Evolutionary conservation across 1,139 yeast genomes (phyloP).

Genomic region (Sporopachydermia cereana): DNA sequence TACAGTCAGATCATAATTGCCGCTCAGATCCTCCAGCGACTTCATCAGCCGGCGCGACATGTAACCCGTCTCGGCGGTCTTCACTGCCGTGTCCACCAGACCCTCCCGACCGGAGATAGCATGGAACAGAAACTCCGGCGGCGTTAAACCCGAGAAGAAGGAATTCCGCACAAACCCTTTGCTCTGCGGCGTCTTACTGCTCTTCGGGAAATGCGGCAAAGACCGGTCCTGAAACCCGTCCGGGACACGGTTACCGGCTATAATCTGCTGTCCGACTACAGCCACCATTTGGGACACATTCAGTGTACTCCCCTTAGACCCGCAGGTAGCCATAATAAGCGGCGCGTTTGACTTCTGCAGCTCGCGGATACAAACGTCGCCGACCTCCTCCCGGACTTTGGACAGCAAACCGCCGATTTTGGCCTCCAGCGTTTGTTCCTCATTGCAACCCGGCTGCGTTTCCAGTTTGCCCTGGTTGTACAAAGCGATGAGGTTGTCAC

Average conservation of each 20-base stretch:
- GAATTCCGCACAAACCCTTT: conserved; percentile 97
- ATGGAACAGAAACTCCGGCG: conserved; percentile 95
- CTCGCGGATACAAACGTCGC: conserved; percentile 92
- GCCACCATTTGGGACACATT: conserved; percentile 99
- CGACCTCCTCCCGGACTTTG: conserved; percentile 97
- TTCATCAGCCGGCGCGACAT: conserved; percentile 99
- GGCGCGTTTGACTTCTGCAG: conserved; percentile 90
- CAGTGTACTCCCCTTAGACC: conserved; percentile 95
- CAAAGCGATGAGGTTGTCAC: conserved; percentile 79
- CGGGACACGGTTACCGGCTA: conserved; percentile 97
- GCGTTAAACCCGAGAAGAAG: conserved; percentile 84
- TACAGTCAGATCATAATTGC: conserved; percentile 90
- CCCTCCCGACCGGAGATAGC: conserved; percentile 99
- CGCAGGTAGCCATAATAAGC: conserved; percentile 97
- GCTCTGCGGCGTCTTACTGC: conserved; percentile 93
- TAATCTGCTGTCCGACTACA: conserved; percentile 98
- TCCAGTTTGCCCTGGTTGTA: conserved; percentile 83
- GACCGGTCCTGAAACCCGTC: conserved; percentile 99
- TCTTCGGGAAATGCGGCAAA: conserved; percentile 90
- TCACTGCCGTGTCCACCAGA: conserved; percentile 96
- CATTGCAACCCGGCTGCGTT: conserved; percentile 98
- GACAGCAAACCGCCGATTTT: conserved; percentile 93
- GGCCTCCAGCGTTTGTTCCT: conserved; percentile 95
- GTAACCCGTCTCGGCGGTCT: conserved; percentile 98
- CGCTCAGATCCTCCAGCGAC: conserved; percentile 88